Conservation (phyloP, 768 basidiomycete species). For the Tulasnella sp. region DNA sequence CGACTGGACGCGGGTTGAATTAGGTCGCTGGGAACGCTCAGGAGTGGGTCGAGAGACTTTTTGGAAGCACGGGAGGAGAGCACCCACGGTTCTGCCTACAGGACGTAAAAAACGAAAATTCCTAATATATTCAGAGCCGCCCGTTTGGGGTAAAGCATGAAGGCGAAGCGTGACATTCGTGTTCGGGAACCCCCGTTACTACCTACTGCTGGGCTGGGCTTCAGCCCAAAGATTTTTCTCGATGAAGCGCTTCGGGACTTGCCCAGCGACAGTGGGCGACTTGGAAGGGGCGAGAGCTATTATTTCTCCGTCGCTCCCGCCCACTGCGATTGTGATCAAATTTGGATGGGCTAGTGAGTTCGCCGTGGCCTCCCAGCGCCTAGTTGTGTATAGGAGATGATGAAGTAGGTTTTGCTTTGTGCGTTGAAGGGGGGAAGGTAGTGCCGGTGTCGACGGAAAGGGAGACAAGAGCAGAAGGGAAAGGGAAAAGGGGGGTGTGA, state of each 20-base stretch:
- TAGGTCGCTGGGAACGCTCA: too few species aligned
- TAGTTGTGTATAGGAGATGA: neutral
- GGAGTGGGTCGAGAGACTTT: too few species aligned
- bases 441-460: neutral
- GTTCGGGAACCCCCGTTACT: too few species aligned
- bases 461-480: neutral
- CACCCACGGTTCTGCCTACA: too few species aligned
- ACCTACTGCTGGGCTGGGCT: too few species aligned
- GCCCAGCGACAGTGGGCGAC: neutral
- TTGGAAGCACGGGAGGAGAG: too few species aligned
- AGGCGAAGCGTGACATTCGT: too few species aligned
- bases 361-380: slow-evolving; percentile 9
- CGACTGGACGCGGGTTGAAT: too few species aligned
- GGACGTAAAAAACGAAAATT: too few species aligned
- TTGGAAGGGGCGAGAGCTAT: neutral
- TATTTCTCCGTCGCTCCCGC: neutral
- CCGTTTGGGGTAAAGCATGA: too few species aligned
- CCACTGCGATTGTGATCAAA: neutral
- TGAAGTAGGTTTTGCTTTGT: neutral
- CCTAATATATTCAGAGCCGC: too few species aligned
- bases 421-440: neutral
- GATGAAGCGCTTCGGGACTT: neutral
- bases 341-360: neutral
- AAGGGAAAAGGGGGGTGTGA: neutral
- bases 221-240: too few species aligned